These are phyloP conservation scores for Pinus tabuliformis DNA, from an alignment of 75 land plant genomes.

Conservation along the genomic window DNA sequence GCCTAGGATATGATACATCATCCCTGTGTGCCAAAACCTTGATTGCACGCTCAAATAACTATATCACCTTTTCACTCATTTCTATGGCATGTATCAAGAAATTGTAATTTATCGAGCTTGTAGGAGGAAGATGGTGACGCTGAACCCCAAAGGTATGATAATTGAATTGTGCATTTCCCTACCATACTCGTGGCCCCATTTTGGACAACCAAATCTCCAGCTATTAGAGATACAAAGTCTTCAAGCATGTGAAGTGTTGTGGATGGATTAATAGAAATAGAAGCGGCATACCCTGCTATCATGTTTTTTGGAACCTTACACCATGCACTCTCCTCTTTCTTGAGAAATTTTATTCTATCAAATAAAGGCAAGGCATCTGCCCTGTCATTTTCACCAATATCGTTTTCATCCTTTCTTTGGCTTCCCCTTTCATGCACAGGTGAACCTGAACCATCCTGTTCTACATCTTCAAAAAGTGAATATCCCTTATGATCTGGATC, in stretches of 20 bases:
- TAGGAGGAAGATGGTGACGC: constrained; percentile 73
- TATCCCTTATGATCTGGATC: constrained; percentile 41
- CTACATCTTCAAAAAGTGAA: constrained; percentile 25
- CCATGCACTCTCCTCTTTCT: no score
- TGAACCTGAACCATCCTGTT: constrained; percentile 44
- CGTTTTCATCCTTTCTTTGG: constrained; percentile 40
- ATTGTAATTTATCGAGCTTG: constrained; percentile 91
- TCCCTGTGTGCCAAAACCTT: constrained; percentile 74
- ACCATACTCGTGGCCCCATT: constrained; percentile 99
- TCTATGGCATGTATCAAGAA: constrained; percentile 8
- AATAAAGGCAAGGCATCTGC: constrained; percentile 24
- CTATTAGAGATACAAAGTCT: background rate
- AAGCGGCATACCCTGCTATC: no score
- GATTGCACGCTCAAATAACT: constrained; percentile 84
- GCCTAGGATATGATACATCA: constrained; percentile 61
- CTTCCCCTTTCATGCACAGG: constrained; percentile 36
- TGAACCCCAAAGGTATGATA: constrained; percentile 53
- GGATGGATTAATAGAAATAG: no score
- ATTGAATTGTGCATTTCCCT: constrained; percentile 93
- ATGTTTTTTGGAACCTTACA: no score
- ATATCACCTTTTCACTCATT: constrained; percentile 32
- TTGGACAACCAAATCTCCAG: constrained; percentile 85
- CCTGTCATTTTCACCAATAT: constrained; percentile 32
- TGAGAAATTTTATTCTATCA: no score
- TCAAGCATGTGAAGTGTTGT: no score